Evolutionary conservation across 2,329 filamentous ascomycete species (phyloP).

Genomic region (Coniella lustricola): DNA sequence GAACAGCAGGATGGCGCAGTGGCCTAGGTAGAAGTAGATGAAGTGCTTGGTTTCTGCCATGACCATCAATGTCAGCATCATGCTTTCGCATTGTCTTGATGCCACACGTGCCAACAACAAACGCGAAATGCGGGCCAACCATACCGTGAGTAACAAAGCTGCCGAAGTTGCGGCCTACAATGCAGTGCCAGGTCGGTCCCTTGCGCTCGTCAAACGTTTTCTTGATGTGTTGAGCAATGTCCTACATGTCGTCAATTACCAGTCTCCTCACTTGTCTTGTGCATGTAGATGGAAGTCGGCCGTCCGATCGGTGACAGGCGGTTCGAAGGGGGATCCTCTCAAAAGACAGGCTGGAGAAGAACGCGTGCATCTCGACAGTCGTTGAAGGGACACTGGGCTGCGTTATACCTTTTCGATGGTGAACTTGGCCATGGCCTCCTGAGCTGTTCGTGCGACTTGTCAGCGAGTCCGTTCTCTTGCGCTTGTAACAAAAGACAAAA

Average conservation of each 20-base stretch:
- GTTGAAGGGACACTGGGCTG: neutral
- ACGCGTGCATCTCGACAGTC: neutral
- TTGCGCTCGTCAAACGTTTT: slow-evolving; percentile 94
- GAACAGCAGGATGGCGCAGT: slow-evolving; percentile 96
- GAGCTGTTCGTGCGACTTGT: slow-evolving; percentile 33
- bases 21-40: slow-evolving; percentile 99
- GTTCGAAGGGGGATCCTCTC: too few relatives aligned
- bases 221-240: slow-evolving; percentile 95
- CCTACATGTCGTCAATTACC: slow-evolving; percentile 42
- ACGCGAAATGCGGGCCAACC: slow-evolving; percentile 20
- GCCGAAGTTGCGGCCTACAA: slow-evolving; percentile 96
- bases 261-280: neutral
- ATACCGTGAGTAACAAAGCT: slow-evolving; percentile 97
- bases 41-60: slow-evolving; percentile 93
- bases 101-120: neutral
- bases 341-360: neutral
- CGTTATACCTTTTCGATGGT: slow-evolving; percentile 51
- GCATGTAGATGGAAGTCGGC: neutral
- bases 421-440: slow-evolving; percentile 57
- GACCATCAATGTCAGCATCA: slow-evolving; percentile 3
- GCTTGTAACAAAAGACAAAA: neutral
- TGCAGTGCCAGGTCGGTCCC: slow-evolving; percentile 98
- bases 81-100: neutral
- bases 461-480: neutral
- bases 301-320: neutral